These are phyloP conservation scores for Globisporangium uncinulatum DNA, from an alignment of 352 stramenopile genomes.

Conservation along the genomic window DNA sequence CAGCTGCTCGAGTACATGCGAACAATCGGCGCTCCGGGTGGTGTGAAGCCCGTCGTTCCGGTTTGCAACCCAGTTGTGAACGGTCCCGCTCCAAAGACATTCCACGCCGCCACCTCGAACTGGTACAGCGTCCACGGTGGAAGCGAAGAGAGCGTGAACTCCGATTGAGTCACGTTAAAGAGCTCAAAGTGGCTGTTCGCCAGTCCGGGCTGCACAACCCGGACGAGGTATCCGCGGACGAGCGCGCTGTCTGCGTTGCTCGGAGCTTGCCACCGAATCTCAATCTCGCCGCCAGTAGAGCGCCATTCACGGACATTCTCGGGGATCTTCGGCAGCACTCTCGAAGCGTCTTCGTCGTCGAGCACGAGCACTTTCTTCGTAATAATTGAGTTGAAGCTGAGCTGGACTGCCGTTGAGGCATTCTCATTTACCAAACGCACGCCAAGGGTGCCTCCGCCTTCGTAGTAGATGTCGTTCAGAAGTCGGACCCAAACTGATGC, in stretches of 20 bases:
- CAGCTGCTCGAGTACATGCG: slow-evolving; percentile 3
- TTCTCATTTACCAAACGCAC: slow-evolving; percentile 26
- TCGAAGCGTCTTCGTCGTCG: slow-evolving; percentile 41
- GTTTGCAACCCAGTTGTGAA: slow-evolving; percentile 21
- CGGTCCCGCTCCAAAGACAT: slow-evolving; percentile 30
- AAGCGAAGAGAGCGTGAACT: slow-evolving; percentile 38
- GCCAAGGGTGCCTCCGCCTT: slow-evolving; percentile 28
- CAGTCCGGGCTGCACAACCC: slow-evolving; percentile 12
- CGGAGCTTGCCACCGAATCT: slow-evolving; percentile 23
- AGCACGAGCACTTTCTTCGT: slow-evolving; percentile 29
- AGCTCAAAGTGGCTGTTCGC: slow-evolving; percentile 17
- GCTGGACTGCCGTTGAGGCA: neutral
- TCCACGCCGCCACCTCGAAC: slow-evolving; percentile 45
- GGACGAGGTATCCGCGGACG: slow-evolving; percentile 32
- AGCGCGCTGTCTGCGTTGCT: neutral
- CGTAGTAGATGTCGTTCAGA: slow-evolving; percentile 39
- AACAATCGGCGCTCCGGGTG: slow-evolving; percentile 23
- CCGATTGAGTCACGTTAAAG: slow-evolving; percentile 30
- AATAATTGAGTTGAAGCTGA: slow-evolving; percentile 10
- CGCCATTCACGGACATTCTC: slow-evolving; percentile 8
- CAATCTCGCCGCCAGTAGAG: slow-evolving; percentile 44
- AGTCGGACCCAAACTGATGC: slow-evolving; percentile 33
- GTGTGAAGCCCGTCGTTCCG: slow-evolving; percentile 25
- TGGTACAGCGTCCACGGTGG: slow-evolving; percentile 21
- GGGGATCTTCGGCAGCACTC: slow-evolving; percentile 18